Evolutionary conservation across 139 green algal species (phyloP), one percentile per base, ranked within the genome.

Genomic region (Coelastrella sp.): DNA sequence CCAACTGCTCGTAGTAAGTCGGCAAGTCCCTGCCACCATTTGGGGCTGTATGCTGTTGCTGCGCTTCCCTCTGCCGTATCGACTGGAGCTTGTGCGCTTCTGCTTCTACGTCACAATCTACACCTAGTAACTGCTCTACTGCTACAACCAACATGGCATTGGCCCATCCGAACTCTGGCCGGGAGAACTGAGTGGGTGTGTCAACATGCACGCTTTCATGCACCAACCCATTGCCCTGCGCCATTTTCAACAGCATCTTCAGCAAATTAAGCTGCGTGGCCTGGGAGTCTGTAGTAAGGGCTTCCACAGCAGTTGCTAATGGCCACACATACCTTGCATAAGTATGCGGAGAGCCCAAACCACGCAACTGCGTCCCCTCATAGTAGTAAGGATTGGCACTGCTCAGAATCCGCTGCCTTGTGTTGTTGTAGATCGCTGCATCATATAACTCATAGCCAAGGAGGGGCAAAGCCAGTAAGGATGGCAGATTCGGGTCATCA

Each of bases 401-500:
- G 68, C 90, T 93, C 7, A 95, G 74, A 56, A 96, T 88, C 6
- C 93, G 90, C 15, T 14, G 17, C 11, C 89, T 75, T 0, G 94
- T 96, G 24, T 56, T 27, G 0, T 22, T 11, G 70, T 94, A 96
- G 0, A 95, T 66, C 66, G 91, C 24, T 82, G 84, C 5, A 59
- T 96, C 91, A 74, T 91, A 94, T 15, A 87, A 25, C 1, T 68
- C 17, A 60, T 94, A 97, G 6, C 95, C 95, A 75, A 97, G 85
- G 78, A 96, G 74, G 6, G 95, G 95, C 19, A 96, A 89, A 49
- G 94, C 93, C 83, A 97, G 89, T 65, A 97, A 89, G 8, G 90
- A 94, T 14, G 95, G 95, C 74, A 97, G 65, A 79, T 97, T 97
- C 68, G 95, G 94, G 88, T 97, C 95, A 75, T 97, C 95, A 85